A percentile compares a stretch with the other conserved stretches of the same genome.
Conservation (phyloP, 495 filamentous ascomycete genomes). For the Trichoderma gamsii region DNA sequence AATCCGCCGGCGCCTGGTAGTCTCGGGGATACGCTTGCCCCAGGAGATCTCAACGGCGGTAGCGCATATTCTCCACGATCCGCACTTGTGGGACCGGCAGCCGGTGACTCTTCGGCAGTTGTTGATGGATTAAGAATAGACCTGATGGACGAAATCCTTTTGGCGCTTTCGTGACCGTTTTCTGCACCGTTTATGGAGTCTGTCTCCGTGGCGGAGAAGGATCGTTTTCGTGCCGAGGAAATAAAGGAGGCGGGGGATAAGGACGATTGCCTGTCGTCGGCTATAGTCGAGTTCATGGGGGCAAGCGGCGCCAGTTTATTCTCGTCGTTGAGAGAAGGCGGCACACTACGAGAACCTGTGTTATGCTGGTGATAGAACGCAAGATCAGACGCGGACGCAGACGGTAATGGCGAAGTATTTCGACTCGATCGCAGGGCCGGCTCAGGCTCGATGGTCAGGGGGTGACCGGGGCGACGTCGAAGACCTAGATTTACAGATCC, state of each 20-base stretch:
- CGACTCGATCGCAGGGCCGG: conserved; percentile 31
- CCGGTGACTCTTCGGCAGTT: conserved; percentile 15
- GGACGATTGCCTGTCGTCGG: conserved; percentile 42
- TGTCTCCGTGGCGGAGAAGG: conserved; percentile 52
- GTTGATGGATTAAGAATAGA: conserved; percentile 67
- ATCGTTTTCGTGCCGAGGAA: conserved; percentile 57
- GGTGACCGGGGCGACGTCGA: conserved; percentile 39
- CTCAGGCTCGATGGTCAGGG: conserved; percentile 44
- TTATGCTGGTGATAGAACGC: conserved; percentile 37
- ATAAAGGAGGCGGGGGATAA: conserved; percentile 47
- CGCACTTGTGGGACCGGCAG: conserved; percentile 6
- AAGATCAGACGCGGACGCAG: conserved; percentile 31
- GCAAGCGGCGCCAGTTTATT: conserved; percentile 50
- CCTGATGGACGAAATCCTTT: conserved; percentile 70
- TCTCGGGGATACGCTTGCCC: conserved; percentile 19
- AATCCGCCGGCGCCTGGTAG: not conserved
- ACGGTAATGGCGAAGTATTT: conserved; percentile 32
- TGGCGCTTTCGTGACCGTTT: conserved; percentile 32
- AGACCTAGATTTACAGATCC: conserved; percentile 57
- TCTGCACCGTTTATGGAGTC: conserved; percentile 30
- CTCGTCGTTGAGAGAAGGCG: conserved; percentile 44
- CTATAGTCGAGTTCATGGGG: conserved; percentile 30
- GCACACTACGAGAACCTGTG: conserved; percentile 31
- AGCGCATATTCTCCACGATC: conserved; percentile 25
- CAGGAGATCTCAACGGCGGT: conserved; percentile 33